Percentiles rank a stretch among this genome's conserved stretches.
Conservation (phyloP, 768 basidiomycete genomes). For the Galerina sulciceps region DNA sequence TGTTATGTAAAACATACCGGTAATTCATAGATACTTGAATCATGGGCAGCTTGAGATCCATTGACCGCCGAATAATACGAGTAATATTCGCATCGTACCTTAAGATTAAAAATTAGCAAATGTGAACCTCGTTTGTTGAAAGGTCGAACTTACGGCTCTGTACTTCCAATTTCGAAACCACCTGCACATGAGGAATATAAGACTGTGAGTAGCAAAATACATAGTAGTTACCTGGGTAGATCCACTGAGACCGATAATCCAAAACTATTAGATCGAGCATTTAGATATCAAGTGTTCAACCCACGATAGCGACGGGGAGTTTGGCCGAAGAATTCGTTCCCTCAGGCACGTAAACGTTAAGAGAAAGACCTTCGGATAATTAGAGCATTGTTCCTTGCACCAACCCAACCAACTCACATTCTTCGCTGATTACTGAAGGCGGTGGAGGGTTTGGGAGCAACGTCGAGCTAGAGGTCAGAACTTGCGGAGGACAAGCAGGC, state of each 20-base stretch:
- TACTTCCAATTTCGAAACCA: slow-evolving; percentile 25
- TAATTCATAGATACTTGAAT: slow-evolving; percentile 59
- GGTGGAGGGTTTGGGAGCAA: background rate
- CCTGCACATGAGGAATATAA: slow-evolving; percentile 11
- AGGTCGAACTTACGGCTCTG: slow-evolving; percentile 8
- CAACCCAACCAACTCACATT: background rate
- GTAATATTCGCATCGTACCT: slow-evolving; percentile 40
- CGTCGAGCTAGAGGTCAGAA: background rate
- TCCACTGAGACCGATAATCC: slow-evolving; percentile 34
- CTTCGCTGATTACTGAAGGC: background rate
- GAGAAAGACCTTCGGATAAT: too few species aligned
- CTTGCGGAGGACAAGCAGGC: slow-evolving; percentile 44
- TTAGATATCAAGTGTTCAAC: background rate
- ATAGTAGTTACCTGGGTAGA: slow-evolving; percentile 38
- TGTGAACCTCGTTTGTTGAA: background rate
- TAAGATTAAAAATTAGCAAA: background rate
- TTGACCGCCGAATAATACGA: slow-evolving; percentile 44
- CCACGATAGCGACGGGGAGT: background rate
- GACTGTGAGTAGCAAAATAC: background rate
- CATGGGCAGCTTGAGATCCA: slow-evolving; percentile 43
- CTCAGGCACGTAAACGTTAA: too few species aligned
- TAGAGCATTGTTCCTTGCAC: background rate
- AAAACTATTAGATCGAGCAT: background rate
- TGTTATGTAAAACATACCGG: slow-evolving; percentile 21
- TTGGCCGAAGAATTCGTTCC: background rate